Percentiles rank a stretch among this genome's conserved stretches.
Evolutionary conservation across 768 basidiomycete genomes (phyloP).

Genomic region (Boletus subcaerulescens): DNA sequence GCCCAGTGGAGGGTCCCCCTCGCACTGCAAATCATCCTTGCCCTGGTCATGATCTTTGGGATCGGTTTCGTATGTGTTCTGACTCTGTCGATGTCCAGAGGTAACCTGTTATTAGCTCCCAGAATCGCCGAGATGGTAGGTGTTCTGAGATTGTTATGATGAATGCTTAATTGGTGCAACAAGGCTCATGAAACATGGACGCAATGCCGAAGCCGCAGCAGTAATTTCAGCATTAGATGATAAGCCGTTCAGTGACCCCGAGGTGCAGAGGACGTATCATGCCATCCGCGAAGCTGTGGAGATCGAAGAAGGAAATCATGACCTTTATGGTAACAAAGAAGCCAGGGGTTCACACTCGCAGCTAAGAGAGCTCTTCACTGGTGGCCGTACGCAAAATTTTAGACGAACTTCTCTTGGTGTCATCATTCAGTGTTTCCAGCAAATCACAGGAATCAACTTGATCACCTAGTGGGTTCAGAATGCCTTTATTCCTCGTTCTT

Average conservation of each 20-base stretch:
- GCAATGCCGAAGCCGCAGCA: slow-evolving; percentile 52
- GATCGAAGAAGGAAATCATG: slow-evolving; percentile 33
- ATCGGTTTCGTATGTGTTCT: slow-evolving; percentile 44
- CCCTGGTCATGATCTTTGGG: slow-evolving; percentile 47
- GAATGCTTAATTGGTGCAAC: not conserved
- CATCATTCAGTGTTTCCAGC: slow-evolving; percentile 63
- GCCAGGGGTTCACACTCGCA: slow-evolving; percentile 19
- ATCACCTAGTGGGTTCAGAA: slow-evolving; percentile 54
- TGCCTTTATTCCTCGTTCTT: slow-evolving; percentile 11
- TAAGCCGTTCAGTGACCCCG: slow-evolving; percentile 43
- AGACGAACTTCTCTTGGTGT: slow-evolving; percentile 54
- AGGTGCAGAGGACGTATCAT: slow-evolving; percentile 49
- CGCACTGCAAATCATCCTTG: slow-evolving; percentile 55
- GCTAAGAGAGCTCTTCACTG: slow-evolving; percentile 52
- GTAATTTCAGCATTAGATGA: slow-evolving; percentile 63
- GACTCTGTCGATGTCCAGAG: not conserved
- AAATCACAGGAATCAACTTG: slow-evolving; percentile 65
- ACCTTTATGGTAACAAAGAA: not conserved
- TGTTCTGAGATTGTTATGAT: not conserved
- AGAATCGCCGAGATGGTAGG: slow-evolving; percentile 58
- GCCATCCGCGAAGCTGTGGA: slow-evolving; percentile 54
- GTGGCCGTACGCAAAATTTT: slow-evolving; percentile 60
- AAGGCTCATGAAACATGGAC: slow-evolving; percentile 56
- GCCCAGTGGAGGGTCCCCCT: slow-evolving; percentile 65
- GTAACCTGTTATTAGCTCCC: slow-evolving; percentile 40